These are phyloP conservation scores for Beauveria caledonica DNA, from an alignment of 2,329 filamentous ascomycete species.

Conservation along the genomic window DNA sequence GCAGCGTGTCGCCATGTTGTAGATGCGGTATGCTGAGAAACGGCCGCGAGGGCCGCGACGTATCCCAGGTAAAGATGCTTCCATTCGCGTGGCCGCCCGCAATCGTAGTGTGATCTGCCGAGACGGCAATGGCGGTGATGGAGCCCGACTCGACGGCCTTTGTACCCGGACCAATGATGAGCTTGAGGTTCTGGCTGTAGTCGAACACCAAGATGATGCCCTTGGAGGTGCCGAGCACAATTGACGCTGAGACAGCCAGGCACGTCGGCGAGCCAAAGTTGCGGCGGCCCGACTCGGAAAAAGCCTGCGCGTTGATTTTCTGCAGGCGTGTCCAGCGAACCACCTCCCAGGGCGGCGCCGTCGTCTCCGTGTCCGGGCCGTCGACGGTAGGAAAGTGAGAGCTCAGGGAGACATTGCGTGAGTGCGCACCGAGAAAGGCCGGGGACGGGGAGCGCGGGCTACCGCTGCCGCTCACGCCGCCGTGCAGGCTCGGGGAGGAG, in stretches of 20 bases:
- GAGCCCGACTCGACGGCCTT: slow-evolving; percentile 90
- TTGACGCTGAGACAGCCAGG: slow-evolving; percentile 76
- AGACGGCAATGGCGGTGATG: slow-evolving; percentile 80
- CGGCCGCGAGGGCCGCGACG: slow-evolving; percentile 68
- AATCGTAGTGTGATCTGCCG: slow-evolving; percentile 86
- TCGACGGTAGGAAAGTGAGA: slow-evolving; percentile 56
- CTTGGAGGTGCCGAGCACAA: slow-evolving; percentile 88
- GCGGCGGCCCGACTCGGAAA: slow-evolving; percentile 84
- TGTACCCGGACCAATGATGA: slow-evolving; percentile 86
- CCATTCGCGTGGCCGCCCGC: slow-evolving; percentile 85
- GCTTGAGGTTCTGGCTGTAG: slow-evolving; percentile 90
- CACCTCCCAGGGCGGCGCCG: slow-evolving; percentile 88
- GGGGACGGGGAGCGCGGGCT: slow-evolving; percentile 69
- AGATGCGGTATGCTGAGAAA: slow-evolving; percentile 82
- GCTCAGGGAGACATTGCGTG: slow-evolving; percentile 69
- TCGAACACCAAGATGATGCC: slow-evolving; percentile 94
- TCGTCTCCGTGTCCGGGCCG: slow-evolving; percentile 57
- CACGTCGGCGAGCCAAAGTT: slow-evolving; percentile 91
- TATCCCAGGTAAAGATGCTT: slow-evolving; percentile 95
- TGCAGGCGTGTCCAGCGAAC: slow-evolving; percentile 91
- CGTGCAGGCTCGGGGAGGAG: slow-evolving; percentile 40
- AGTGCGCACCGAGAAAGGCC: slow-evolving; percentile 67
- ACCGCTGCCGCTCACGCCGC: not conserved
- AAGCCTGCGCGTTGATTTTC: slow-evolving; percentile 81
- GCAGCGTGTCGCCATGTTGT: slow-evolving; percentile 54